phyloP scores from a whole-genome alignment of 176 grass and related monocot species.

The Tuctoria greenei region DNA sequence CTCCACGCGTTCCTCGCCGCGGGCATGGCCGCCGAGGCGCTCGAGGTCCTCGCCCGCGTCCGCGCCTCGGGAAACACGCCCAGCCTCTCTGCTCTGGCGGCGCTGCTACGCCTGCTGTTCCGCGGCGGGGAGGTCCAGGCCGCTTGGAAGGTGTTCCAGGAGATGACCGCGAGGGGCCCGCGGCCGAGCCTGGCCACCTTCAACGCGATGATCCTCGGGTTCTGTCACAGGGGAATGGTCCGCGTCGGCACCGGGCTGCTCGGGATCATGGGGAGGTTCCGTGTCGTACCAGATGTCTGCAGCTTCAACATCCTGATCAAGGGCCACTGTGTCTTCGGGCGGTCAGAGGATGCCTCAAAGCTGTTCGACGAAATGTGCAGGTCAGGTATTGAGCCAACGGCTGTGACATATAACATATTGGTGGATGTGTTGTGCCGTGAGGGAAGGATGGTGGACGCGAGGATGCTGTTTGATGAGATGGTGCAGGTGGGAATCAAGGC shows the following conservation, averaged over 20 bases:
- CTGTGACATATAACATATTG: constrained; percentile 84
- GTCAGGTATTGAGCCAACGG: constrained; percentile 35
- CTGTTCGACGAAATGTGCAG: constrained; percentile 64
- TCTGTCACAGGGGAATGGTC: constrained; percentile 58
- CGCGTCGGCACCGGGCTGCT: constrained; percentile 46
- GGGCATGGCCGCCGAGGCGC: constrained; percentile 61
- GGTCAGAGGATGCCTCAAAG: constrained; percentile 52
- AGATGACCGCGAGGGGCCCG: constrained; percentile 62
- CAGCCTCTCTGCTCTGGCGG: constrained; percentile 47
- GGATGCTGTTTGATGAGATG: constrained; percentile 64
- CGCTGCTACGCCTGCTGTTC: constrained; percentile 61
- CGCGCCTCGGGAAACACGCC: constrained; percentile 39
- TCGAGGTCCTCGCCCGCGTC: constrained; percentile 41
- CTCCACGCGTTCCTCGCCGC: constrained; percentile 67
- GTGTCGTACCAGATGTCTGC: constrained; percentile 45
- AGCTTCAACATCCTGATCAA: constrained; percentile 95
- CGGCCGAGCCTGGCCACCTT: constrained; percentile 54
- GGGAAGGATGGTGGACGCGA: constrained; percentile 72
- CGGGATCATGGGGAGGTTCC: constrained; percentile 57
- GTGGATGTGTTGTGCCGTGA: constrained; percentile 52
- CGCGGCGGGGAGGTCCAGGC: constrained; percentile 42
- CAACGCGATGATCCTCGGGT: constrained; percentile 81
- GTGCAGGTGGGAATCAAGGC: constrained; percentile 46
- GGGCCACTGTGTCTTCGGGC: constrained; percentile 56
- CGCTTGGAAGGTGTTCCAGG: constrained; percentile 88